These are phyloP conservation scores for Cryphonectria radicalis DNA, from an alignment of 2,329 filamentous ascomycete species.

Conservation along the genomic window DNA sequence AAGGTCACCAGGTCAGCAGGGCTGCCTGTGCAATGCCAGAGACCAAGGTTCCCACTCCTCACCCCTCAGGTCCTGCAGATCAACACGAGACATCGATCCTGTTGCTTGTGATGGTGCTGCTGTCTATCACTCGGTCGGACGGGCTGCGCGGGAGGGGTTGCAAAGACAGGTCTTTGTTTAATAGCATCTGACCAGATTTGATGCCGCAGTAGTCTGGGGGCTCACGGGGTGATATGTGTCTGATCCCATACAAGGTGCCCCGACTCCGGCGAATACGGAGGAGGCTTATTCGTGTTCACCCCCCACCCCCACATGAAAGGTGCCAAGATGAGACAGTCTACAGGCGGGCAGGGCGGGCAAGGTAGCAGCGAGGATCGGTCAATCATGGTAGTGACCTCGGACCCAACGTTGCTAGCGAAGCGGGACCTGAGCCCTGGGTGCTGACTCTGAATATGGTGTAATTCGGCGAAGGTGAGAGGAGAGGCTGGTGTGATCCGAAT, in stretches of 20 bases:
- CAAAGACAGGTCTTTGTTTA: background rate
- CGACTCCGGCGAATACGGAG: background rate
- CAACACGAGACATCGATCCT: background rate
- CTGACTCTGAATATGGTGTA: background rate
- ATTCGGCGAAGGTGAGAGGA: constrained; percentile 4
- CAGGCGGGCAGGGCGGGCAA: background rate
- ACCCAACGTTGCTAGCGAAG: background rate
- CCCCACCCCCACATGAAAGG: background rate
- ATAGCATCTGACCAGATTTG: background rate
- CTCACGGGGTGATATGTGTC: background rate
- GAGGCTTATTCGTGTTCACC: background rate
- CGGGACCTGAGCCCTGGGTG: constrained; percentile 1
- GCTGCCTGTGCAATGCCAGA: background rate
- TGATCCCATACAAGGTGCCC: background rate
- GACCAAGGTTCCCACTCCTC: background rate
- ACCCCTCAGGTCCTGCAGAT: background rate
- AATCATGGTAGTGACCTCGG: background rate
- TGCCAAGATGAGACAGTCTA: background rate
- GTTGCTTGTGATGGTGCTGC: background rate
- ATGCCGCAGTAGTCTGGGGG: background rate
- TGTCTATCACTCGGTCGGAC: background rate
- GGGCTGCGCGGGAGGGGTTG: background rate
- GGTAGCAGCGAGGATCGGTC: background rate
- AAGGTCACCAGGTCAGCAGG: constrained; percentile 17
- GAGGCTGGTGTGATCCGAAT: background rate